Base-by-base conservation (phyloP, 1,284 basidiomycete genomes). In the Phylloboletellus chloephorus region DNA sequence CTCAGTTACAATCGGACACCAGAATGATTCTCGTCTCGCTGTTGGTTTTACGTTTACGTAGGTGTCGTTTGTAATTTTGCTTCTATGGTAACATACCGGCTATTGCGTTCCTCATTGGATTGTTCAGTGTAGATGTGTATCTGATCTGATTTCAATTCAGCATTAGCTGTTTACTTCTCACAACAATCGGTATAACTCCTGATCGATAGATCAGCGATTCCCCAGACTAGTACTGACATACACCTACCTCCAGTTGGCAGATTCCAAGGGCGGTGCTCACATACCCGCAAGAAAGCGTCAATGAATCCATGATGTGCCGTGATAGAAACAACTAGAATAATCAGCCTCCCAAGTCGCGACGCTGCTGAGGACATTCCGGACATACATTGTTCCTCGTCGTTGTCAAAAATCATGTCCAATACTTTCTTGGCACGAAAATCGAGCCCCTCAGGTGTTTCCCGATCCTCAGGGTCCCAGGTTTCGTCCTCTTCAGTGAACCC, bases 401-500 rank as follows among this genome's bases (percentile, higher is more conserved):
- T 51, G 8, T 66, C 58, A 47, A 89, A 89, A n/a, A 89, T 68
- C 46, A 62, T 63, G 55, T 88, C 82, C 22, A 93, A 58, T 0
- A 83, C 78, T 3, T 49, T 50, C 52, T 56, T 61, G 44, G 79
- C 73, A 1, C 90, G 73, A 16, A 53, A 54, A 29, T 74, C 71
- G 38, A 82, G 65, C 38, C 83, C 73, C 1, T 53, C 63, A 16
- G 68, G 63, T 0, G 74, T 73, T 58, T 94, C 91, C 30, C 88
- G 72, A 28, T 74, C 64, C 31, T 82, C 73, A 0, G 76, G 53
- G 7, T 69, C 65, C 85, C 86, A 91, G 0, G 83, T 62, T 17
- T 72, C 65, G 58, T 93, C 89, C 20, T 85, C 69, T 57, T 94
- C 89, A 0, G 73, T 63, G 43, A 94, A 82, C 0, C 72, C 76